These are phyloP conservation scores for Cryptosporidium sp. DNA, from an alignment of 169 alveolate species.

Conservation along the genomic window DNA sequence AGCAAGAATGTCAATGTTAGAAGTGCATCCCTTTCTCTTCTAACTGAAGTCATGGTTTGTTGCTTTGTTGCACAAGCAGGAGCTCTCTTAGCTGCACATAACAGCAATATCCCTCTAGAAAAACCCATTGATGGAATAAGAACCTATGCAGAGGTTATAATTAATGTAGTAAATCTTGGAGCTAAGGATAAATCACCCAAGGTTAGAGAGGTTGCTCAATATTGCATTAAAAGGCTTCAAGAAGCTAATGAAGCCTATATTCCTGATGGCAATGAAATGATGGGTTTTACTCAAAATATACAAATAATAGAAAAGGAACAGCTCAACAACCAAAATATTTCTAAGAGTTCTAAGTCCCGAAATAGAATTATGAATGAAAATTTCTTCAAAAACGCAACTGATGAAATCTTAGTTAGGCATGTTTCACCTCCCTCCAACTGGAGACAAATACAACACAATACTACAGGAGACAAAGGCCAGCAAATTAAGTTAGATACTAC, in stretches of 20 bases:
- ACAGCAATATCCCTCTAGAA: constrained; percentile 48
- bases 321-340: constrained; percentile 10
- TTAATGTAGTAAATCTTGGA: constrained; percentile 40
- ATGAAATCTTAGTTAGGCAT: constrained; percentile 49
- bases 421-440: constrained; percentile 67
- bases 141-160: constrained; percentile 39
- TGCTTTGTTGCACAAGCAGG: constrained; percentile 76
- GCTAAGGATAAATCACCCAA: constrained; percentile 69
- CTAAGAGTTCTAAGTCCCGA: background rate
- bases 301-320: constrained; percentile 5
- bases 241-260: constrained; percentile 69
- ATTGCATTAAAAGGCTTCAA: constrained; percentile 67
- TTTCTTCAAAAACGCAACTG: constrained; percentile 70
- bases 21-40: constrained; percentile 64
- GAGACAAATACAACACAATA: background rate
- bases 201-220: constrained; percentile 72
- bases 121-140: constrained; percentile 60
- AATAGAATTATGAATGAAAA: constrained; percentile 50
- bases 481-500: background rate
- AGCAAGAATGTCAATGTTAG: constrained; percentile 53
- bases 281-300: constrained; percentile 2
- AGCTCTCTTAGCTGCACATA: constrained; percentile 49
- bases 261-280: constrained; percentile 21
- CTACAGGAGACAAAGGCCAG: background rate
- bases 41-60: constrained; percentile 68